phyloP scores from a whole-genome alignment of 106 monocot species.

The Allium cepa region DNA sequence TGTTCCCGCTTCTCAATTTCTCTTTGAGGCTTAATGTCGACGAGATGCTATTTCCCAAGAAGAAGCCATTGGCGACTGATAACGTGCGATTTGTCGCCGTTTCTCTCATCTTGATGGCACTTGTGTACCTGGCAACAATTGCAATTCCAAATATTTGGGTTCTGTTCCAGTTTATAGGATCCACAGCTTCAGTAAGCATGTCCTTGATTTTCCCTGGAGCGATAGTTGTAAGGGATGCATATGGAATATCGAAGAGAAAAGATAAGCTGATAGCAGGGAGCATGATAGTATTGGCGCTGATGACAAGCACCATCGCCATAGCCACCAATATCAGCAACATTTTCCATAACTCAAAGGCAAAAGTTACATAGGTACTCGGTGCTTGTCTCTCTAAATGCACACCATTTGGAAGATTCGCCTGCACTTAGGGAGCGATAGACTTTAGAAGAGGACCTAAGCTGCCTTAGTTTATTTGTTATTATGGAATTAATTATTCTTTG shows the following conservation, averaged over 20 bases:
- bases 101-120: conserved; percentile 33
- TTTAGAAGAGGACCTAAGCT: too few species aligned
- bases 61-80: conserved; percentile 16
- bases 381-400: too few species aligned
- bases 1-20: conserved; percentile 75
- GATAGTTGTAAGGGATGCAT: conserved; percentile 77
- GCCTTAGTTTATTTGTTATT: too few species aligned
- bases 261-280: conserved; percentile 53
- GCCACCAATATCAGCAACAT: conserved; percentile 23
- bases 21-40: conserved; percentile 78
- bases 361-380: too few species aligned
- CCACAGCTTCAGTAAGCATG: conserved; percentile 73
- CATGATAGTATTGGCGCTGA: conserved; percentile 67
- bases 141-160: conserved; percentile 87
- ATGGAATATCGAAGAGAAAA: conserved; percentile 47
- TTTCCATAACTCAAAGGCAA: too few species aligned
- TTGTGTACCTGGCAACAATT: conserved; percentile 58
- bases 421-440: too few species aligned
- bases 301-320: conserved; percentile 65
- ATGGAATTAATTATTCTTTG: too few species aligned
- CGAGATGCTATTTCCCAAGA: conserved; percentile 54
- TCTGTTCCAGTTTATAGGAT: conserved; percentile 76
- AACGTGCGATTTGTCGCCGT: conserved; percentile 36
- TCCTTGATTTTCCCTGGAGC: conserved; percentile 83
- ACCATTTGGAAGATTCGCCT: too few species aligned